phyloP scores from a whole-genome alignment of 176 grass and related monocot genomes.

The Eragrostis nindensis region DNA sequence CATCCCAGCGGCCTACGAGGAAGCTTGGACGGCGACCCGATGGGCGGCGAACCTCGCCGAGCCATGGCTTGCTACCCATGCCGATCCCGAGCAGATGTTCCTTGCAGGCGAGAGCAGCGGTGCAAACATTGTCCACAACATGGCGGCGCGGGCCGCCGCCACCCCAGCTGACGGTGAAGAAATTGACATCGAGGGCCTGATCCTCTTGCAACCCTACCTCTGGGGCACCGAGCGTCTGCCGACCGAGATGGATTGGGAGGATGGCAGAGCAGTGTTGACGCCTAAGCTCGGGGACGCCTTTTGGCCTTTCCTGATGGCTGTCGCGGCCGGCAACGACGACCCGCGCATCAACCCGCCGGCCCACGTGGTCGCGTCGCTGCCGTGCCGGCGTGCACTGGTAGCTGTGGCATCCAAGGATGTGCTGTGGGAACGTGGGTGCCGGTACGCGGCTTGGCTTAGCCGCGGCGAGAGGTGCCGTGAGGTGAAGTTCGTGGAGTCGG shows the following conservation, averaged over 20 bases:
- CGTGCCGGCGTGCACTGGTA: not conserved
- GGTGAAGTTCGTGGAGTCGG: too few relatives aligned
- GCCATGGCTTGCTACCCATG: not conserved
- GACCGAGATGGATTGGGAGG: not conserved
- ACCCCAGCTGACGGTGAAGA: too few relatives aligned
- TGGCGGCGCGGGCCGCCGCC: not conserved
- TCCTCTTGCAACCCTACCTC: too few relatives aligned
- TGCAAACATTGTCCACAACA: not conserved
- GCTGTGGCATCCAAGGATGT: not conserved
- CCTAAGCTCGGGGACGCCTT: not conserved
- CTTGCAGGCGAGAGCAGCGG: not conserved
- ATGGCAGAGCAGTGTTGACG: not conserved
- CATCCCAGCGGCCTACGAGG: constrained; percentile 44
- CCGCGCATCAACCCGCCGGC: too few relatives aligned
- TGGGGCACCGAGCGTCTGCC: not conserved
- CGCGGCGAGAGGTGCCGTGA: too few relatives aligned
- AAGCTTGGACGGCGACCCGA: constrained; percentile 16
- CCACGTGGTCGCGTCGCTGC: not conserved
- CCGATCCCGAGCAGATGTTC: not conserved
- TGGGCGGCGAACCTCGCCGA: not conserved
- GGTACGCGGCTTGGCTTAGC: too few relatives aligned
- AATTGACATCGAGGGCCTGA: not conserved
- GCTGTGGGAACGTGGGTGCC: not conserved
- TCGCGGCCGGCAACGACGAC: not conserved
- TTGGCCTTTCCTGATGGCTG: not conserved